These are phyloP conservation scores for Pouteria campechiana DNA, from an alignment of 179 eudicot genomes.

Conservation along the genomic window DNA sequence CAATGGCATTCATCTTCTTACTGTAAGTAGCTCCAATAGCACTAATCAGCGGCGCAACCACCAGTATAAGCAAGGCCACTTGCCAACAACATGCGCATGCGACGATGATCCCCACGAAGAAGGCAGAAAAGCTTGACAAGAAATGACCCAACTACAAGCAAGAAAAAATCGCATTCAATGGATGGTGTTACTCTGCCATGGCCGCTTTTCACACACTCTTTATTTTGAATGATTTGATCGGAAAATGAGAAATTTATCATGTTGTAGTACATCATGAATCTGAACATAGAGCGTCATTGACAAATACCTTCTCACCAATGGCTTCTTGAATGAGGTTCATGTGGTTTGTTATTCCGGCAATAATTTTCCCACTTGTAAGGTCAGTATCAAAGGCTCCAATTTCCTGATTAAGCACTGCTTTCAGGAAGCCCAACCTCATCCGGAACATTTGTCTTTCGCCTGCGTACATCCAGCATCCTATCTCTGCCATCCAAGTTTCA, in stretches of 20 bases:
- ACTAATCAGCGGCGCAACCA: slow-evolving; percentile 37
- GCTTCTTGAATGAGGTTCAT: slow-evolving; percentile 44
- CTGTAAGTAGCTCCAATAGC: slow-evolving; percentile 36
- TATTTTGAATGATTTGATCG: too few relatives aligned
- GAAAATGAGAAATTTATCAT: too few relatives aligned
- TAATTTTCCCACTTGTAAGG: slow-evolving; percentile 25
- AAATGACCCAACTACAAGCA: slow-evolving; percentile 38
- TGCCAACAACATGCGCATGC: slow-evolving; percentile 39
- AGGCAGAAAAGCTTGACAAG: slow-evolving; percentile 25
- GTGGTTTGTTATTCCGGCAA: slow-evolving; percentile 32
- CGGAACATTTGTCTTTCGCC: slow-evolving; percentile 34
- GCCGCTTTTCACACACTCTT: too few relatives aligned
- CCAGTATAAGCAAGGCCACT: slow-evolving; percentile 31
- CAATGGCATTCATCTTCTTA: slow-evolving; percentile 31
- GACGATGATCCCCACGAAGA: slow-evolving; percentile 33
- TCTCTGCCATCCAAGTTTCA: slow-evolving; percentile 31
- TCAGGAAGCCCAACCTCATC: slow-evolving; percentile 22
- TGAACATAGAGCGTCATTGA: neutral
- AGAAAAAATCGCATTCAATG: slow-evolving; percentile 1
- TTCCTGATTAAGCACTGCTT: slow-evolving; percentile 38
- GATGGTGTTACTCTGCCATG: too few relatives aligned
- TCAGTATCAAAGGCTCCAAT: slow-evolving; percentile 43
- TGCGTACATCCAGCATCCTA: slow-evolving; percentile 51
- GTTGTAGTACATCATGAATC: too few relatives aligned
- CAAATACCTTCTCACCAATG: slow-evolving; percentile 40